Evolutionary conservation across 768 basidiomycete species (phyloP), one percentile per base, ranked within the genome.

Genomic region (Tephrocybe rancida): DNA sequence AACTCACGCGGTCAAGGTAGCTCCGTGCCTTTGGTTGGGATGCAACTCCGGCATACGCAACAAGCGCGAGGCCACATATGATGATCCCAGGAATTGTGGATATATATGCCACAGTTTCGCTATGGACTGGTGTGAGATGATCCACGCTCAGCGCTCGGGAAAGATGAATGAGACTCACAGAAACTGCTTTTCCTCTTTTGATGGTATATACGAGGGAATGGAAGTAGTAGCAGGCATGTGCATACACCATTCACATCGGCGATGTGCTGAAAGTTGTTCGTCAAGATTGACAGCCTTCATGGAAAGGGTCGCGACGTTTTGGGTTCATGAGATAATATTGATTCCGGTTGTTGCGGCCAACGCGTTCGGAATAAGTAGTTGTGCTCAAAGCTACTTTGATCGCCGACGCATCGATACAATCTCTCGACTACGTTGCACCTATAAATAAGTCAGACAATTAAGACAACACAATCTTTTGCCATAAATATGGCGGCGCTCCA

Each of bases 1-100:
- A 55, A 16, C 58, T 59, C 6, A 59, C 58, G 16, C 58, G 58
- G 44, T 59, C 58, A 29, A 59, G 30, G 14, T 22, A 30, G 19
- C 35, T 44, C 32, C 58, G 35, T 5, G 51, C 41, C 14, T 21
- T 41, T 25, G 35, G 42, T 3, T 29, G 43, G 13, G 34, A 16
- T 18, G 57, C 43, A 6, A 50, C 30, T 19, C 43, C 21, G 4
- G 25, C 53, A 32, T 58, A 61, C 13, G 51, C 58, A 3, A 50
- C 27, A 1, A 59, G 44, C 1, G 53, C 58, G n/a, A 59, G 32
- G 14, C 42, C 47, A 32, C 58, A 53, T 1, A 56, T 26, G 16
- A 56, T 48, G 7, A 53, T 52, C 14, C 58, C 58, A 18, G 54
- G 54, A 29, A 59, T 46, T 13, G 43, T 47, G 25, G 30, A 57